These are phyloP conservation scores for Boletus pseudo-olivaceus DNA, from an alignment of 768 basidiomycete genomes.

Conservation along the genomic window DNA sequence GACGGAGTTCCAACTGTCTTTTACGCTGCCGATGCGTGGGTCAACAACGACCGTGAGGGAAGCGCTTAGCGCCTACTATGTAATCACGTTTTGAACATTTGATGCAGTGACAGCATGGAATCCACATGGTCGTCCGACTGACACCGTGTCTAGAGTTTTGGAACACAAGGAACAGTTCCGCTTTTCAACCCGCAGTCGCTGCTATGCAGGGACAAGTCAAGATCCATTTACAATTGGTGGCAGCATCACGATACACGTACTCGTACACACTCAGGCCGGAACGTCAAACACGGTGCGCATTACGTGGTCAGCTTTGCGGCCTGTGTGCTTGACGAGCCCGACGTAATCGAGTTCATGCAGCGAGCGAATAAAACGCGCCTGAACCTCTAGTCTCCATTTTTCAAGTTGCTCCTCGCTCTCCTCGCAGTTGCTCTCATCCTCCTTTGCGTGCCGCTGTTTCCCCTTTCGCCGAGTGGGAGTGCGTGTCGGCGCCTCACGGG, in stretches of 20 bases:
- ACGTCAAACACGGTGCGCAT: slow-evolving; percentile 61
- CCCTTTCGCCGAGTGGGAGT: slow-evolving; percentile 26
- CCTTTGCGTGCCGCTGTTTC: slow-evolving; percentile 25
- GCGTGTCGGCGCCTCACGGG: background rate
- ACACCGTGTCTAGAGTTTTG: no score
- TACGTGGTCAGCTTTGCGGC: slow-evolving; percentile 75
- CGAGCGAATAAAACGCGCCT: slow-evolving; percentile 75
- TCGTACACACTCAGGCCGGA: slow-evolving; percentile 4
- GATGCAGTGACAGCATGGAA: background rate
- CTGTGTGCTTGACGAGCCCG: slow-evolving; percentile 77
- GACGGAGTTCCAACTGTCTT: slow-evolving; percentile 34
- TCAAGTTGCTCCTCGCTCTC: slow-evolving; percentile 38
- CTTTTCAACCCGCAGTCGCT: background rate
- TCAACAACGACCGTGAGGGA: background rate
- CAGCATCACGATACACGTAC: slow-evolving; percentile 14
- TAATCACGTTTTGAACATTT: no score
- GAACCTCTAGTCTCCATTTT: slow-evolving; percentile 60
- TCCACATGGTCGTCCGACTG: slow-evolving; percentile 6
- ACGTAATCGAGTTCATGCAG: slow-evolving; percentile 80
- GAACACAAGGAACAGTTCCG: background rate
- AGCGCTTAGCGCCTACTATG: background rate
- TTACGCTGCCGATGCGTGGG: background rate
- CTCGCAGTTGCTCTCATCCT: slow-evolving; percentile 14
- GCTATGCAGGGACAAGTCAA: slow-evolving; percentile 10
- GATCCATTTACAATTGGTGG: background rate